Evolutionary conservation across 768 basidiomycete species (phyloP).

Genomic region (Tephrocybe sp.): DNA sequence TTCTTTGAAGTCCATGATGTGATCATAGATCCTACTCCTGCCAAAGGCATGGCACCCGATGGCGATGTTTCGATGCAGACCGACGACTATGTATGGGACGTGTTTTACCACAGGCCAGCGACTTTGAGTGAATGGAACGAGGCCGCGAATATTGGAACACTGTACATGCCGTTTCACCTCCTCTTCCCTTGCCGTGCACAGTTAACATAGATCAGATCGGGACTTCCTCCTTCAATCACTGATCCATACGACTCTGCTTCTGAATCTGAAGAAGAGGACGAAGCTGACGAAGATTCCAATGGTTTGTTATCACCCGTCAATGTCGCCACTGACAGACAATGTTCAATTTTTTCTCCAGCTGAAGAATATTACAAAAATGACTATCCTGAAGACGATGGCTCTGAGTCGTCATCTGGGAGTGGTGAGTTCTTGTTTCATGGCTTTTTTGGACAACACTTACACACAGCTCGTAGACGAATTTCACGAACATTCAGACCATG

Average conservation of each 20-base stretch:
- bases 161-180: constrained; percentile 42
- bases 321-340: background rate
- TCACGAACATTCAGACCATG: constrained; percentile 53
- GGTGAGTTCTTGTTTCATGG: constrained; percentile 23
- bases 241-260: constrained; percentile 61
- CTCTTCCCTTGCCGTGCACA: constrained; percentile 3
- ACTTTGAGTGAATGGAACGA: constrained; percentile 62
- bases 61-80: constrained; percentile 4
- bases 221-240: constrained; percentile 56
- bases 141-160: constrained; percentile 55
- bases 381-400: constrained; percentile 72
- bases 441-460: background rate
- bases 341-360: constrained; percentile 37
- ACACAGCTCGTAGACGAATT: constrained; percentile 46
- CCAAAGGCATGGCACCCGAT: constrained; percentile 4
- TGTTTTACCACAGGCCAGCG: constrained; percentile 73
- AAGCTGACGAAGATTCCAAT: constrained; percentile 85
- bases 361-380: constrained; percentile 87
- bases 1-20: constrained; percentile 30
- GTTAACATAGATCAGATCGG: constrained; percentile 44
- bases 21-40: constrained; percentile 11
- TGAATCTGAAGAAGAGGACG: constrained; percentile 68
- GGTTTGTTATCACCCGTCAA: constrained; percentile 38
- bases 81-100: constrained; percentile 81
- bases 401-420: constrained; percentile 37